Evolutionary conservation across 2,329 filamentous ascomycete species (phyloP), one percentile per base, ranked within the genome.

Genomic region (Fusarium goolgardi): DNA sequence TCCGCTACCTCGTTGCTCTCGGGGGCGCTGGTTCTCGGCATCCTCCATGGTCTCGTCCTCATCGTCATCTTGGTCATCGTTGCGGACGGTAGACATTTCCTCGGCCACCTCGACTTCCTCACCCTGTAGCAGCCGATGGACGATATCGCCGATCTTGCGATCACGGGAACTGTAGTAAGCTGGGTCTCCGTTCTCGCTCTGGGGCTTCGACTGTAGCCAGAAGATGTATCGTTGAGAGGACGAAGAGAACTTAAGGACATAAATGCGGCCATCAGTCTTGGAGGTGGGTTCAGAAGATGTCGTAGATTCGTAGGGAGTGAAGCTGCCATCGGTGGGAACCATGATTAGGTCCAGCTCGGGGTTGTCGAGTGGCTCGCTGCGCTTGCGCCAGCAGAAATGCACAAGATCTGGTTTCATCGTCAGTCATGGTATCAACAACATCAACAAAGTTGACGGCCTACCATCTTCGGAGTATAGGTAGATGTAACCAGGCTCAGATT

Each of bases 381-480:
- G 91, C 75, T 92, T 90, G 70, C 94, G 91, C 96, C 96, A 99
- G 87, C 94, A 97, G 82, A 99, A 97, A 83, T 97, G 94, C 64
- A 97, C 86, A 63, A 99, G 87, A 53, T 97, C 91, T 94, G 69
- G n/a, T 21, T 27, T 41, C 13, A 31, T 21, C 23, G 25, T 69
- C 34, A 69, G 50, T 31, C n/a, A 56, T 31, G 27, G 47, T 37
- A 44, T 9, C 43, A 40, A 40, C 25, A 16, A 12, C 11, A n/a
- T 20, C 4, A 31, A 20, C 6, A n/a, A n/a, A 12, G 32, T 21
- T 13, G 34, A 20, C 6, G 49, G 55, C 77, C 59, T 76, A 91
- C 90, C 95, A 90, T 97, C 95, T 84, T 97, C 94, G 52, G 86
- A 86, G 81, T 96, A 97, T 55, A 98, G 89, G 79, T 96, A 98